Evolutionary conservation across 176 grass and related monocot genomes (phyloP).

Genomic region (Zizania latifolia): DNA sequence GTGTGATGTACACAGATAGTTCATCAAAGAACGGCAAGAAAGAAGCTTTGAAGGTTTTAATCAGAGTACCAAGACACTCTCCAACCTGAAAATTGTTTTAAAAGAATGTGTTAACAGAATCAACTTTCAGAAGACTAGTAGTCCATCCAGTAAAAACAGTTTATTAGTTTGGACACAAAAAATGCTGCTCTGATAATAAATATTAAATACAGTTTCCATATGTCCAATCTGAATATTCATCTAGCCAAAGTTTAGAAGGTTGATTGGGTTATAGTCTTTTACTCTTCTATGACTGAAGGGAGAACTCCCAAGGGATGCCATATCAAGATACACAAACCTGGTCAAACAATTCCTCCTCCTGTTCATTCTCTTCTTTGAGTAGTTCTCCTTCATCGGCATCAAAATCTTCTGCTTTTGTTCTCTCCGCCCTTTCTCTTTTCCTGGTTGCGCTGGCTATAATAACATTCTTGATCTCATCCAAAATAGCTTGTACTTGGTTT

Average conservation of each 20-base stretch:
- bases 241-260: background rate
- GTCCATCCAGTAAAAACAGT: background rate
- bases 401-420: conserved; percentile 93
- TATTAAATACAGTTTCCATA: background rate
- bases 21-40: conserved; percentile 97
- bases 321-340: conserved; percentile 47
- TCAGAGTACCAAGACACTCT: conserved; percentile 93
- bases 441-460: conserved; percentile 92
- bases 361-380: conserved; percentile 97
- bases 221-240: background rate
- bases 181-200: too few relatives aligned
- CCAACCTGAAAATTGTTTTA: conserved; percentile 51
- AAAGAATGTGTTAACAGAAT: conserved; percentile 8
- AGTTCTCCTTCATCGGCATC: conserved; percentile 98
- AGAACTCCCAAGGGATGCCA: background rate
- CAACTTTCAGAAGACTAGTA: background rate
- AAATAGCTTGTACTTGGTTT: conserved; percentile 79
- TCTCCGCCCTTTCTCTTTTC: conserved; percentile 80
- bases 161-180: background rate
- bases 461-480: conserved; percentile 96
- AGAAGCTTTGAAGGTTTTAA: conserved; percentile 92
- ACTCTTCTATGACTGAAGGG: background rate
- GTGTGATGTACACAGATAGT: conserved; percentile 85
- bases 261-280: background rate
- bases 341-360: conserved; percentile 99